phyloP scores from a whole-genome alignment of 345 rosid genomes.

The Cardamine occulta region DNA sequence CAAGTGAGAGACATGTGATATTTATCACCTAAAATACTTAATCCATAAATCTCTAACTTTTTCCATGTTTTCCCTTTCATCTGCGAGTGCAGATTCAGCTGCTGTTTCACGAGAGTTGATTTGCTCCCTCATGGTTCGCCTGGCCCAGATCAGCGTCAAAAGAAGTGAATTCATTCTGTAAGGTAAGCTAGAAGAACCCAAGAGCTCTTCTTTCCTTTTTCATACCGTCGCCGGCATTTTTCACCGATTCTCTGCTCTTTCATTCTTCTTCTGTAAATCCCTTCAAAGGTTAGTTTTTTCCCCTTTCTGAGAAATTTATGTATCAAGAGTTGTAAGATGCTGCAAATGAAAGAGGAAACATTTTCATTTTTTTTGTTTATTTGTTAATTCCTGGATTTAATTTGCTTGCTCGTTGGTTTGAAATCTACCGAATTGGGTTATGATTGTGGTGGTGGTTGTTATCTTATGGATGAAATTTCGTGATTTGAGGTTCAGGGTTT shows the following conservation, averaged over 20 bases:
- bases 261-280: constrained; percentile 1
- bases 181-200: not conserved
- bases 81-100: no score
- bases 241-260: constrained; percentile 9
- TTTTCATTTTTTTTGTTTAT: not conserved
- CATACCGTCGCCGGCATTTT: constrained; percentile 14
- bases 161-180: not conserved
- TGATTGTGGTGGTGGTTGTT: constrained; percentile 1
- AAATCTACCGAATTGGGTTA: not conserved
- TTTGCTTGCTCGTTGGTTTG: constrained; percentile 21
- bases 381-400: not conserved
- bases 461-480: not conserved
- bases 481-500: constrained; percentile 24
- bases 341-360: not conserved
- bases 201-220: constrained; percentile 17
- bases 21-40: no score
- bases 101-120: no score
- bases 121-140: no score
- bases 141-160: no score
- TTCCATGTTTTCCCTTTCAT: no score
- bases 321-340: not conserved
- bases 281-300: constrained; percentile 14
- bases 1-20: no score
- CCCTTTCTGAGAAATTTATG: not conserved
- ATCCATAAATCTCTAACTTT: no score